Evolutionary conservation across 148 eudicot species (phyloP), one percentile per base, ranked within the genome.

Genomic region (Rhododendron simsii): DNA sequence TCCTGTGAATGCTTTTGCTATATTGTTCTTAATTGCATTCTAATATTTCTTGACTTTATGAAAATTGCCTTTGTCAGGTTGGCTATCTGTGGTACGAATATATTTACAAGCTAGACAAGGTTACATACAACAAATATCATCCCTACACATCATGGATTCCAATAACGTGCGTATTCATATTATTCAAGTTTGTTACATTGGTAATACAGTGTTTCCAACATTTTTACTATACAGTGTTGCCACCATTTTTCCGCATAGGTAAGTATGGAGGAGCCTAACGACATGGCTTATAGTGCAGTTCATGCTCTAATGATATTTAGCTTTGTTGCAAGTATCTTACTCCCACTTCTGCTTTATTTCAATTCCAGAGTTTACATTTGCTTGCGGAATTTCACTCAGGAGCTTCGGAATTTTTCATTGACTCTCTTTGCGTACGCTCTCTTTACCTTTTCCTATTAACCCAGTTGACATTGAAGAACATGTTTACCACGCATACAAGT

Each of bases 111-210:
- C 88, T 95, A 89, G 99, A 96, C 90, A 96, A 94, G 89, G 88
- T 93, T 86, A 84, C 98, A 55, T 96, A 96, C 90, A 96, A 95
- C 95, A 96, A 95, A 91, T 90, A 77, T 87, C 99, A 96, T 89
- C 99, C 99, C 82, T 95, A 95, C 94, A 96, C 99, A 59, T 96
- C 99, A 77, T 96, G 99, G 99, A 96, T 96, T 77, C 99, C 99
- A 4, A 96, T 96, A 87, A 95, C 95, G 99, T 96, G 75, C 63
- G 97, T 83, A 74, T 61, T 53, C n/a, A 26, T 3, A 74, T 12
- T 82, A 74, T 61, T 53, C 11, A 18, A 1, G 53, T n/a, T 74
- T 71, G 85, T 87, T 88, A 21, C 33, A 81, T 53, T 33, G 20
- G 45, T 83, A 59, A 82, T 59, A 41, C 47, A 7, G 13, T 63